A percentile compares a stretch with the other conserved stretches of the same genome.
phyloP scores from a whole-genome alignment of 306 rosid genomes.

The Parietaria judaica region DNA sequence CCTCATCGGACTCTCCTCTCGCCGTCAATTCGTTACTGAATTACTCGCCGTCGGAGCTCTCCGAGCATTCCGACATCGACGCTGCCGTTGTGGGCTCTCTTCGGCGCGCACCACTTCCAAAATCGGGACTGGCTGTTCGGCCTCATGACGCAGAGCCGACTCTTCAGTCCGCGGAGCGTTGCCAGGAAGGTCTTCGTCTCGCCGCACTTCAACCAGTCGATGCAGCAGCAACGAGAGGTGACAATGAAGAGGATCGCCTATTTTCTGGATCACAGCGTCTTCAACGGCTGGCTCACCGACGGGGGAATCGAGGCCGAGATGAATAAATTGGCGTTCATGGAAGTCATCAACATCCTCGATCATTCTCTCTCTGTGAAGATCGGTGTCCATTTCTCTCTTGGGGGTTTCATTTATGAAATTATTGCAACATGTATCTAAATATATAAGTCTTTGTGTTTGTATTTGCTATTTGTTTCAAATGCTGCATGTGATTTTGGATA shows the following conservation, averaged over 20 bases:
- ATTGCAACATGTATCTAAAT: no score
- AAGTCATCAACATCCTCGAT: slow-evolving; percentile 57
- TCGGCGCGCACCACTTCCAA: slow-evolving; percentile 61
- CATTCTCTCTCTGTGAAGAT: slow-evolving; percentile 76
- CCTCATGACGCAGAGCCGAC: slow-evolving; percentile 46
- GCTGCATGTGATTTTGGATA: no score
- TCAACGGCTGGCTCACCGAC: slow-evolving; percentile 61
- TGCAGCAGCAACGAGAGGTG: slow-evolving; percentile 76
- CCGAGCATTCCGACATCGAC: slow-evolving; percentile 33
- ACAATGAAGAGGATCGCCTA: slow-evolving; percentile 73
- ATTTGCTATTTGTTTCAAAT: no score
- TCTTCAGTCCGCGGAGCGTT: slow-evolving; percentile 46
- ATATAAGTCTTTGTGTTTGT: no score
- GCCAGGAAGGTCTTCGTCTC: slow-evolving; percentile 52
- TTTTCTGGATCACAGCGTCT: slow-evolving; percentile 50
- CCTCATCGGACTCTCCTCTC: no score
- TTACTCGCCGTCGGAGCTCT: slow-evolving; percentile 41
- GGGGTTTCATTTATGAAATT: no score
- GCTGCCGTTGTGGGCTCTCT: slow-evolving; percentile 42
- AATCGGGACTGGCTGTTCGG: slow-evolving; percentile 79
- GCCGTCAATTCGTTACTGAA: slow-evolving; percentile 30
- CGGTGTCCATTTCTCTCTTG: slow-evolving; percentile 71
- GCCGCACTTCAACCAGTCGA: slow-evolving; percentile 69
- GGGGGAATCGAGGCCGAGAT: slow-evolving; percentile 39
- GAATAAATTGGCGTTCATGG: slow-evolving; percentile 52